Conservation (phyloP, 352 stramenopile genomes). For the Elongisporangium prolatum region DNA sequence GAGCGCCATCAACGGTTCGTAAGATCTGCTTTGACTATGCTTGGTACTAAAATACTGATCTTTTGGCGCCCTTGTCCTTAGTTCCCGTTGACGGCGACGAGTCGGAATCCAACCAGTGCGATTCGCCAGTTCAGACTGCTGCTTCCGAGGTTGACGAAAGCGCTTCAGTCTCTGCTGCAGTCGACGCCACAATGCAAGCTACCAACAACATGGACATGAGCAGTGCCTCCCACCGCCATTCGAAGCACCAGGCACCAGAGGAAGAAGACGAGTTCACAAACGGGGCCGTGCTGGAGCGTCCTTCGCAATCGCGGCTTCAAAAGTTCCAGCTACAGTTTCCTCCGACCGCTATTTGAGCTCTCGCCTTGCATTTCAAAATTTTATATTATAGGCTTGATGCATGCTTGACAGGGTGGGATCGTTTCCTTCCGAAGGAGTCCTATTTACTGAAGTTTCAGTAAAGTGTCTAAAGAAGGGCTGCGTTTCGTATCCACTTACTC, state of each 20-base stretch:
- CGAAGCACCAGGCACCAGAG: neutral
- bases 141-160: neutral
- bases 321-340: neutral
- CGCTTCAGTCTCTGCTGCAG: neutral
- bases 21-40: neutral
- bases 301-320: neutral
- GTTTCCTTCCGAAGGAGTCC: too few species aligned
- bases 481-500: neutral
- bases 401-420: neutral
- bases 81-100: slow-evolving; percentile 1
- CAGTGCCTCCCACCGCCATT: too few species aligned
- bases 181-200: neutral
- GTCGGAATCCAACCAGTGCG: slow-evolving; percentile 45
- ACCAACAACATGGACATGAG: neutral
- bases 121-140: slow-evolving; percentile 16
- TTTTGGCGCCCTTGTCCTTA: neutral
- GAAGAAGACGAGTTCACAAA: neutral
- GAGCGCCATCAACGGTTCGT: neutral
- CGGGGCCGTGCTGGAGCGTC: neutral
- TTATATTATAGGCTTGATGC: neutral
- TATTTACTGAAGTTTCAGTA: too few species aligned
- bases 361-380: neutral
- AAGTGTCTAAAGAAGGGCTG: neutral
- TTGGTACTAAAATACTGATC: neutral
- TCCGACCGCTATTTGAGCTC: neutral